A percentile compares a stretch with the other conserved stretches of the same genome.
Conservation (phyloP, 495 filamentous ascomycete genomes). For the Trichocladium uniseriatum region DNA sequence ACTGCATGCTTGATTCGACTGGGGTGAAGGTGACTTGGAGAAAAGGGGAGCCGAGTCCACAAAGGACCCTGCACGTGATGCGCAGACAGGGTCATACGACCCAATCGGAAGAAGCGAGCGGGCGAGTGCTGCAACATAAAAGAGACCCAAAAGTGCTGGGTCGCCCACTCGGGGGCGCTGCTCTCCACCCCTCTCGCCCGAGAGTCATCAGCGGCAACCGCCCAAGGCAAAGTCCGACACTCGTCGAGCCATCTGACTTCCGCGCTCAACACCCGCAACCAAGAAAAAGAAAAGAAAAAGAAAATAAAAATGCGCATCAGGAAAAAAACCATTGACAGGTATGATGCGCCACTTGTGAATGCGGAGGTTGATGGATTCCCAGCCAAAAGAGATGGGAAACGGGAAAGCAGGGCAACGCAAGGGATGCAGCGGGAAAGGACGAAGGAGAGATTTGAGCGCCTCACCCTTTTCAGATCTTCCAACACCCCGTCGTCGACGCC, state of each 20-base stretch:
- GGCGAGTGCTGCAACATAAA: constrained; percentile 30
- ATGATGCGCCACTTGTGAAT: not conserved
- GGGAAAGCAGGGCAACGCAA: not conserved
- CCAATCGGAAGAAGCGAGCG: constrained; percentile 22
- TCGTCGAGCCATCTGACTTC: constrained; percentile 11
- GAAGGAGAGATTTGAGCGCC: constrained; percentile 26
- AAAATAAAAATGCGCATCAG: not conserved
- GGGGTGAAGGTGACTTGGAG: not conserved
- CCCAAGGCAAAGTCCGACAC: constrained; percentile 8
- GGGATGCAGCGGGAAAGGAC: constrained; percentile 9
- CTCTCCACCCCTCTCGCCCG: constrained; percentile 32
- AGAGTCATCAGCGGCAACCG: constrained; percentile 8
- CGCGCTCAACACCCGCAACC: not conserved
- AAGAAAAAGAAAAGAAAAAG: not conserved
- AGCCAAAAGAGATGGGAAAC: not conserved
- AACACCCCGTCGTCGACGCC: constrained; percentile 81
- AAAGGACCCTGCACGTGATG: constrained; percentile 23
- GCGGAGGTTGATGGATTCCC: not conserved
- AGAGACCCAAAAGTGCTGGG: constrained; percentile 45
- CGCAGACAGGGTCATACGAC: constrained; percentile 1
- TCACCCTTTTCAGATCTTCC: constrained; percentile 74
- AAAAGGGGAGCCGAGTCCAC: not conserved
- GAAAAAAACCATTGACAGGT: not conserved
- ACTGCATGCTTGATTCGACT: not conserved
- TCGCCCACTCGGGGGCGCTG: constrained; percentile 38